Conservation (phyloP, 2,329 filamentous ascomycete genomes). For the Phialemonium atrogriseum region DNA sequence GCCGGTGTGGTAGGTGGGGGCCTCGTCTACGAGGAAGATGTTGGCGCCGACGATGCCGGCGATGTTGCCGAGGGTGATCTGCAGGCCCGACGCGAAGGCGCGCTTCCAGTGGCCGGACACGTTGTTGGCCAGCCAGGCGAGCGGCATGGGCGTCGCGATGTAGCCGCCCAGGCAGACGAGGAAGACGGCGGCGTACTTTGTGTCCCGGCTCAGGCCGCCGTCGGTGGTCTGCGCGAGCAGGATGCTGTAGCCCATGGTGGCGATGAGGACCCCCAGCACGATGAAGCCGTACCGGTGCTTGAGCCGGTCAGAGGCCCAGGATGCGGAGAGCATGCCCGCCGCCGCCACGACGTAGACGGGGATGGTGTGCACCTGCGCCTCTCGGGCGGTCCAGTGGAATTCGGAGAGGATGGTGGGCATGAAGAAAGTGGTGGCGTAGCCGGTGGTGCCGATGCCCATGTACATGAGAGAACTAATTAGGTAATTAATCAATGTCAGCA, state of each 20-base stretch:
- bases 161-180: slow-evolving; percentile 25
- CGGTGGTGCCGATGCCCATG: slow-evolving; percentile 12
- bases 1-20: slow-evolving; percentile 26
- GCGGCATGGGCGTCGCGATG: slow-evolving; percentile 22
- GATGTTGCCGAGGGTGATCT: slow-evolving; percentile 41
- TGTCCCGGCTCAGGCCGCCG: slow-evolving; percentile 15
- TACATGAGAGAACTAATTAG: slow-evolving; percentile 21
- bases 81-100: slow-evolving; percentile 37
- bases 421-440: slow-evolving; percentile 27
- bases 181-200: slow-evolving; percentile 28
- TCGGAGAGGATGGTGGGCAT: slow-evolving; percentile 32
- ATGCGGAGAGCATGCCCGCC: slow-evolving; percentile 20
- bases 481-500: too few species aligned
- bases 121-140: slow-evolving; percentile 45
- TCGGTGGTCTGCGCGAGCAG: slow-evolving; percentile 22
- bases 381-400: slow-evolving; percentile 27
- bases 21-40: slow-evolving; percentile 24
- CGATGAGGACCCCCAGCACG: slow-evolving; percentile 17
- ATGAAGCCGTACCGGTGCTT: slow-evolving; percentile 26
- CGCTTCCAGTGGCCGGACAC: slow-evolving; percentile 44
- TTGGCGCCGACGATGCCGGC: slow-evolving; percentile 26
- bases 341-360: slow-evolving; percentile 26
- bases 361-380: slow-evolving; percentile 28
- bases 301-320: slow-evolving; percentile 23
- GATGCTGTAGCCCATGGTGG: slow-evolving; percentile 23